A percentile compares a stretch with the other conserved stretches of the same genome.
Evolutionary conservation across 306 rosid genomes (phyloP).

Genomic region (Casuarina equisetifolia): DNA sequence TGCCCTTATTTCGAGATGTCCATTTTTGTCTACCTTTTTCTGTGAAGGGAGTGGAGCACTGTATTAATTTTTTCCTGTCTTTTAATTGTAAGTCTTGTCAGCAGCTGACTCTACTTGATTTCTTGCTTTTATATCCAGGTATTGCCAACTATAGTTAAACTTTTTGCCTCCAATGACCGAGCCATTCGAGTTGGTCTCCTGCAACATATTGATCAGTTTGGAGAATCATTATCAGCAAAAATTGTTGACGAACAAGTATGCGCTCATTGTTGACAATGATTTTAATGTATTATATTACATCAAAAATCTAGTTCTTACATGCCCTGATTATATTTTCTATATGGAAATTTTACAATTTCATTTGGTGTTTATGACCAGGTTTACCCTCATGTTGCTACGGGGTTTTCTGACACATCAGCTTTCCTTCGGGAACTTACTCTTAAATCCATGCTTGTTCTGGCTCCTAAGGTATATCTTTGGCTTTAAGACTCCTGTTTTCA

Average conservation of each 20-base stretch:
- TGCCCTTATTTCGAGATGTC: conserved; percentile 7
- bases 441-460: conserved; percentile 89
- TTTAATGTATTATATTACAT: conserved; percentile 18
- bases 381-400: conserved; percentile 91
- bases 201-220: conserved; percentile 95
- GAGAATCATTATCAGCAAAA: conserved; percentile 86
- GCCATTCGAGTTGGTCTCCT: conserved; percentile 87
- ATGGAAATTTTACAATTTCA: conserved; percentile 27
- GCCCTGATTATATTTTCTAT: conserved; percentile 14
- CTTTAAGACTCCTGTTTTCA: conserved; percentile 8
- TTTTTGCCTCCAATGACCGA: conserved; percentile 95
- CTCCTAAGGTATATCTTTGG: conserved; percentile 70
- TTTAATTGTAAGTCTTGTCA: conserved; percentile 16
- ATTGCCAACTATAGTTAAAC: conserved; percentile 82
- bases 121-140: conserved; percentile 48
- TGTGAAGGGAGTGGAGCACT: background rate
- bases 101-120: conserved; percentile 21
- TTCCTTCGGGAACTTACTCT: conserved; percentile 95
- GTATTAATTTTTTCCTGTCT: conserved; percentile 5
- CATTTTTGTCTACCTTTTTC: background rate
- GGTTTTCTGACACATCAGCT: conserved; percentile 95
- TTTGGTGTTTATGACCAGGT: conserved; percentile 57
- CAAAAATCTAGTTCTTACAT: conserved; percentile 18
- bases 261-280: conserved; percentile 14
- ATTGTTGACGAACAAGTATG: conserved; percentile 90